Conservation (phyloP, 176 grass and related monocot genomes). For the Cocos nucifera region DNA sequence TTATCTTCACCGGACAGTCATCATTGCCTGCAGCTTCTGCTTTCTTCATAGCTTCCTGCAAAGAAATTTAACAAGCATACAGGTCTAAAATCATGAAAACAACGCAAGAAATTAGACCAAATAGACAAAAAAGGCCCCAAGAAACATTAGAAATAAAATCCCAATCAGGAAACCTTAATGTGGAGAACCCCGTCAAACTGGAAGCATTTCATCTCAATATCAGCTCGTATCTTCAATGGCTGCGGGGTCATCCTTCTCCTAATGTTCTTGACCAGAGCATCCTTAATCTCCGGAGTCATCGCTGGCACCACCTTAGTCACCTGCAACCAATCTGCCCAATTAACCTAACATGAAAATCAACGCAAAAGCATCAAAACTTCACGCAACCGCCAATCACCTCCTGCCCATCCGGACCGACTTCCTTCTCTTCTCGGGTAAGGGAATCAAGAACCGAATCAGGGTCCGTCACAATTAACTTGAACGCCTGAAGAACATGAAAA, state of each 20-base stretch:
- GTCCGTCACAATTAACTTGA: conserved; percentile 16
- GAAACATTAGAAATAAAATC: background rate
- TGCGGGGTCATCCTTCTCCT: conserved; percentile 28
- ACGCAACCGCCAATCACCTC: background rate
- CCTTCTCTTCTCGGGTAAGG: conserved; percentile 10
- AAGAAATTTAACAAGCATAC: background rate
- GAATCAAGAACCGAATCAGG: conserved; percentile 14
- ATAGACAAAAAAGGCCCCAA: background rate
- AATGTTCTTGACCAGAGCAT: conserved; percentile 16
- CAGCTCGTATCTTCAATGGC: conserved; percentile 28
- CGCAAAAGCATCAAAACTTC: background rate
- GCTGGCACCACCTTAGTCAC: conserved; percentile 7
- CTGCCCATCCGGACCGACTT: conserved; percentile 15
- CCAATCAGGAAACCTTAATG: conserved; percentile 10
- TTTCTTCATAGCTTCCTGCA: conserved; percentile 25
- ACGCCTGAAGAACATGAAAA: conserved; percentile 3
- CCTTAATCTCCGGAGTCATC: conserved; percentile 9
- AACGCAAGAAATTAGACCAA: background rate
- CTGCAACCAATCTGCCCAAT: background rate
- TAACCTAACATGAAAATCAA: background rate
- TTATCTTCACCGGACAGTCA: conserved; percentile 26
- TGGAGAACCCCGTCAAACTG: conserved; percentile 31
- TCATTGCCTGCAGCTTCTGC: conserved; percentile 21
- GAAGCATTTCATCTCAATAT: conserved; percentile 30
- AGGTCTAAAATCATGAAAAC: no score